Base-by-base conservation (phyloP, 2,329 filamentous ascomycete genomes). In the Thielaviopsis ethacetica region DNA sequence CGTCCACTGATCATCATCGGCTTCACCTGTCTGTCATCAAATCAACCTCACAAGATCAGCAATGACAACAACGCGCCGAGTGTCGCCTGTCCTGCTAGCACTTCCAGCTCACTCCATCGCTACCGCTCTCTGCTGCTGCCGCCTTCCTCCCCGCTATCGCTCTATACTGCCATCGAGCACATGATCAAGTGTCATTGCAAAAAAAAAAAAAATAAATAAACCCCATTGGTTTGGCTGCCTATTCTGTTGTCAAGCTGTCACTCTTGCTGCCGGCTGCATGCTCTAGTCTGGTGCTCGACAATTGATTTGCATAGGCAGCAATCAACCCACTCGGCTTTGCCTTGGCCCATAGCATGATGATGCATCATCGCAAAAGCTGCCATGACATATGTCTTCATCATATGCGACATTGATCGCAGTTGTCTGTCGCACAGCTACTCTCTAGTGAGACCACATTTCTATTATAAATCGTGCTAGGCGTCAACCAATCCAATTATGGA, bases 361-460 rank as follows among this genome's bases (percentile, higher is more conserved):
- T 44, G 38, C 38, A 44, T 44, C 17, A 44, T 44, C 38, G 38
- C 38, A 44, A 44, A 44, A 44, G 38, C 13, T 44, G 17, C 38
- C 17, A 44, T 44, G 38, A n/a, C 38, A n/a, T 44, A 44, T n/a
- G 38, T 44, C 38, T 44, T 17, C n/a, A n/a, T 44, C 38, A 44
- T 44, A 44, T 44, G 38, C 38, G 38, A 44, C 38, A 44, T 44
- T 44, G 38, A 44, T n/a, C 38, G 17, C 38, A 44, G 17, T n/a
- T 44, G 38, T 7, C 38, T 44, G 38, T 44, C 38, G 38, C 38
- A n/a, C 38, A 44, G 38, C 24, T n/a, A 49, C 21, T 47, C 54
- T 56, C 38, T 50, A 47, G 54, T 59, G 53, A 59, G 58, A 59
- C 58, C 53, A 44, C 58, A 56, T 59, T 44, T 56, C 44, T 26